Percentiles rank a stretch among this genome's conserved stretches.
phyloP scores from a whole-genome alignment of 805 yeast genomes.

The Ogataea trehaloabstinens region DNA sequence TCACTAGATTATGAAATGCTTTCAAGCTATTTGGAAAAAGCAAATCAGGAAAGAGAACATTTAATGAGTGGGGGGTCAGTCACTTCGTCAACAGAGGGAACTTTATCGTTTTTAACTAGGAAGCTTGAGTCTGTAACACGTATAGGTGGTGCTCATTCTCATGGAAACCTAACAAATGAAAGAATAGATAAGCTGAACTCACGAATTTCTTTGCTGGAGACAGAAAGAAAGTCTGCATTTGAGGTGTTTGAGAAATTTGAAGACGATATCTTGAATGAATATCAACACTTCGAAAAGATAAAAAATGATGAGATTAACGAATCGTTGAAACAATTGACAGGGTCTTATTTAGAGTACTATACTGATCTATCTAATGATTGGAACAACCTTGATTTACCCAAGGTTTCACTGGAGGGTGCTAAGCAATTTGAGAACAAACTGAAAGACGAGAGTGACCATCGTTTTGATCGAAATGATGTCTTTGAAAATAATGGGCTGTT shows the following conservation, averaged over 20 bases:
- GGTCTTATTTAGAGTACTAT: slow-evolving; percentile 73
- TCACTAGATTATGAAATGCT: slow-evolving; percentile 88
- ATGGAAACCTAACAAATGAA: slow-evolving; percentile 43
- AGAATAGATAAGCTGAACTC: slow-evolving; percentile 38
- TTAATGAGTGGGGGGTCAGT: slow-evolving; percentile 34
- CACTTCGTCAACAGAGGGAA: slow-evolving; percentile 35
- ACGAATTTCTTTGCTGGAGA: slow-evolving; percentile 42
- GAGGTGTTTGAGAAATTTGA: slow-evolving; percentile 47
- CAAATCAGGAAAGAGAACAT: slow-evolving; percentile 57
- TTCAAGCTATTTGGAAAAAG: slow-evolving; percentile 71
- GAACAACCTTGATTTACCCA: slow-evolving; percentile 39
- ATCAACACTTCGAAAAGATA: slow-evolving; percentile 70
- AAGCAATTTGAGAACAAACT: slow-evolving; percentile 17
- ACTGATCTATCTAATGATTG: slow-evolving; percentile 66
- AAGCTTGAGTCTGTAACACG: slow-evolving; percentile 50
- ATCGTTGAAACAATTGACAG: slow-evolving; percentile 70
- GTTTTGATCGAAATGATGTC: slow-evolving; percentile 27
- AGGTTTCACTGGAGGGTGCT: slow-evolving; percentile 1
- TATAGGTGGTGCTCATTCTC: slow-evolving; percentile 35
- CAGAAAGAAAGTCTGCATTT: slow-evolving; percentile 43
- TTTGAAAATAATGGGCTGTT: slow-evolving; percentile 26
- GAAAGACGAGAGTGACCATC: slow-evolving; percentile 23
- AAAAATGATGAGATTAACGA: slow-evolving; percentile 75
- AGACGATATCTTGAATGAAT: slow-evolving; percentile 46
- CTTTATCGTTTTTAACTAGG: slow-evolving; percentile 36